These are phyloP conservation scores for Haplosporangium gracile DNA, from an alignment of 192 early-diverging fungal genomes.

Conservation along the genomic window DNA sequence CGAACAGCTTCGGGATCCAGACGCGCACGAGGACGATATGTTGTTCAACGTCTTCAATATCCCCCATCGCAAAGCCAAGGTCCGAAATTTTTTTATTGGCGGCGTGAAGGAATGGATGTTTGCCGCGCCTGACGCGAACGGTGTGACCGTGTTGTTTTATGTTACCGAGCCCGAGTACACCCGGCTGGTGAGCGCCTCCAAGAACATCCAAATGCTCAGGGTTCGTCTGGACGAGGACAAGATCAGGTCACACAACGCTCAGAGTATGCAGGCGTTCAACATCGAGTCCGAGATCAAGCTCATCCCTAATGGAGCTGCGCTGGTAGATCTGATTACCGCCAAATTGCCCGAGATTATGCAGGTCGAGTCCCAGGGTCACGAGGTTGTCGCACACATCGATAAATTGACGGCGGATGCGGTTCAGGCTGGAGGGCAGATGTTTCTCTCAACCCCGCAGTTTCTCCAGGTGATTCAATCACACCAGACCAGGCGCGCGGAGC, in stretches of 20 bases:
- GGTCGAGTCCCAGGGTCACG: background rate
- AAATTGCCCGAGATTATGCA: background rate
- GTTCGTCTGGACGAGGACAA: background rate
- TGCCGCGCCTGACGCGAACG: background rate
- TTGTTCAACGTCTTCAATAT: slow-evolving; percentile 11
- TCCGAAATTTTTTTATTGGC: background rate
- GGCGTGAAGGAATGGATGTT: background rate
- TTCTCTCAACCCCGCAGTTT: slow-evolving; percentile 15
- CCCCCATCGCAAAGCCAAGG: background rate
- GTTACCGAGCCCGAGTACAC: background rate
- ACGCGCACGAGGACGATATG: background rate
- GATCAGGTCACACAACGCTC: background rate
- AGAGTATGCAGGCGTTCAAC: background rate
- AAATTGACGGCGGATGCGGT: background rate
- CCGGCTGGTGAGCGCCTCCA: background rate
- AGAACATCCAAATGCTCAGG: slow-evolving; percentile 17
- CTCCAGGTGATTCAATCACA: slow-evolving; percentile 10
- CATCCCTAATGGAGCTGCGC: background rate
- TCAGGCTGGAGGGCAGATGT: background rate
- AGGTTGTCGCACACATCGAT: background rate
- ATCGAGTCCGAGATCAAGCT: background rate
- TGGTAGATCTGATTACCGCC: background rate
- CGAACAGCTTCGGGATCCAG: slow-evolving; percentile 10
- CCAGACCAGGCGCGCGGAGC: background rate
- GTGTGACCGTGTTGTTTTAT: background rate